These are phyloP conservation scores for Prototheca wickerhamii DNA, from an alignment of 163 green algal species.

Conservation along the genomic window DNA sequence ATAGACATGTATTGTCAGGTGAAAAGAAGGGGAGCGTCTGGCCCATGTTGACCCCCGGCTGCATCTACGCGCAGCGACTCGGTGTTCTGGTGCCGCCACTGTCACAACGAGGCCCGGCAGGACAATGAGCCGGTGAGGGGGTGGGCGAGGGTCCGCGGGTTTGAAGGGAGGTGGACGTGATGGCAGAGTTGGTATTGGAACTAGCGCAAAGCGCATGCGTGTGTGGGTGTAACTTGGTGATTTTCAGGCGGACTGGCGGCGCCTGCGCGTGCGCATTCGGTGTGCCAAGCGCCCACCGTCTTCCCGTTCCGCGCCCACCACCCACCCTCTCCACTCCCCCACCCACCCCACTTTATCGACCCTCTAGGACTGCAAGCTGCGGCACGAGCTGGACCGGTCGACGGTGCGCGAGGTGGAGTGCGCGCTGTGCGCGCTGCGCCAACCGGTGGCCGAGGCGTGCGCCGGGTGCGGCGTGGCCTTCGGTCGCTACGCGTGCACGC, in stretches of 20 bases:
- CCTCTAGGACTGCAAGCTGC: conserved; percentile 47
- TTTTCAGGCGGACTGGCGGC: no score
- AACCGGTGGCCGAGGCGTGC: conserved; percentile 58
- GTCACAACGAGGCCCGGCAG: conserved; percentile 77
- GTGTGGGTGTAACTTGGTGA: no score
- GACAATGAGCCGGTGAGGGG: conserved; percentile 49
- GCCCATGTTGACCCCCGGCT: not conserved
- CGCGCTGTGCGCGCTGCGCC: conserved; percentile 57
- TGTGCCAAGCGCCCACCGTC: not conserved
- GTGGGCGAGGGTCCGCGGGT: not conserved
- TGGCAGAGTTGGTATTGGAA: not conserved
- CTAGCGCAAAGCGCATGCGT: not conserved
- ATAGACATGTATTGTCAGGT: not conserved
- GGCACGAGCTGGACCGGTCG: conserved; percentile 71
- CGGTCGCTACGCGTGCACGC: conserved; percentile 59
- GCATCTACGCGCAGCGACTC: conserved; percentile 27
- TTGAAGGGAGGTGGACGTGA: not conserved
- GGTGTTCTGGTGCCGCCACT: conserved; percentile 85
- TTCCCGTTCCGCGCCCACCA: not conserved
- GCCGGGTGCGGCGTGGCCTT: conserved; percentile 67
- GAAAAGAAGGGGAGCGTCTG: not conserved
- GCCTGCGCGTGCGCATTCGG: not conserved
- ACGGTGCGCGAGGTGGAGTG: conserved; percentile 71
- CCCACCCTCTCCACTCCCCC: not conserved
- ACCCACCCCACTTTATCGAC: not conserved